Evolutionary conservation across 805 yeast species (phyloP).

Genomic region (Saccharomycopsis amapae): DNA sequence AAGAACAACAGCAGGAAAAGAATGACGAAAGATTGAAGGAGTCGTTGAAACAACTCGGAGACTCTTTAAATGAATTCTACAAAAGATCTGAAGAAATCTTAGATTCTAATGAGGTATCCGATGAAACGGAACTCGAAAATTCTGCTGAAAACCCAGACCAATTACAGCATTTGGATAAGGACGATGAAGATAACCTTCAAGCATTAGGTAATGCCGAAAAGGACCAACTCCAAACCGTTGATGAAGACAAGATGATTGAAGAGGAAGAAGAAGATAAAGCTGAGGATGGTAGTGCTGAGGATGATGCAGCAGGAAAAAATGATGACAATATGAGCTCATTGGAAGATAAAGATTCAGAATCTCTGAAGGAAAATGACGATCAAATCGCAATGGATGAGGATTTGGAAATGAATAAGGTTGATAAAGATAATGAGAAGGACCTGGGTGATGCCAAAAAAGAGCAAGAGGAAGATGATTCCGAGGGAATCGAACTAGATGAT

Average conservation of each 20-base stretch:
- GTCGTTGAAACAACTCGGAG: slow-evolving; percentile 83
- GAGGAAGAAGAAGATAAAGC: slow-evolving; percentile 39
- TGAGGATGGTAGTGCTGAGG: slow-evolving; percentile 27
- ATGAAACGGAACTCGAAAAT: slow-evolving; percentile 37
- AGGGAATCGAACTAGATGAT: slow-evolving; percentile 28
- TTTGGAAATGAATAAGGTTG: slow-evolving; percentile 26
- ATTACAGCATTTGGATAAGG: slow-evolving; percentile 77
- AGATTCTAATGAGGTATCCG: slow-evolving; percentile 27
- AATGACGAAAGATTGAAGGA: slow-evolving; percentile 58
- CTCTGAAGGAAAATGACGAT: slow-evolving; percentile 26
- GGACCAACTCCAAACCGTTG: slow-evolving; percentile 69
- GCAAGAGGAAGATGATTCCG: slow-evolving; percentile 26
- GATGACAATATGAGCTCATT: slow-evolving; percentile 25
- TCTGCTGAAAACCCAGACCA: slow-evolving; percentile 75
- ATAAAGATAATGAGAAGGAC: slow-evolving; percentile 36
- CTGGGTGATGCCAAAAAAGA: slow-evolving; percentile 32
- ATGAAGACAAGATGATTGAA: slow-evolving; percentile 77
- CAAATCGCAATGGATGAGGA: slow-evolving; percentile 38
- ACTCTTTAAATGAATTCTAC: slow-evolving; percentile 84
- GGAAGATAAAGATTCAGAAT: no score
- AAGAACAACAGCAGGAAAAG: slow-evolving; percentile 34
- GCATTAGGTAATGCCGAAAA: slow-evolving; percentile 86
- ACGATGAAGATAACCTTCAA: slow-evolving; percentile 78
- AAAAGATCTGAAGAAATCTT: slow-evolving; percentile 78
- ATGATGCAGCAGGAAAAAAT: slow-evolving; percentile 22